Conservation (phyloP, 2,329 filamentous ascomycete genomes). For the Cordyceps militaris region DNA sequence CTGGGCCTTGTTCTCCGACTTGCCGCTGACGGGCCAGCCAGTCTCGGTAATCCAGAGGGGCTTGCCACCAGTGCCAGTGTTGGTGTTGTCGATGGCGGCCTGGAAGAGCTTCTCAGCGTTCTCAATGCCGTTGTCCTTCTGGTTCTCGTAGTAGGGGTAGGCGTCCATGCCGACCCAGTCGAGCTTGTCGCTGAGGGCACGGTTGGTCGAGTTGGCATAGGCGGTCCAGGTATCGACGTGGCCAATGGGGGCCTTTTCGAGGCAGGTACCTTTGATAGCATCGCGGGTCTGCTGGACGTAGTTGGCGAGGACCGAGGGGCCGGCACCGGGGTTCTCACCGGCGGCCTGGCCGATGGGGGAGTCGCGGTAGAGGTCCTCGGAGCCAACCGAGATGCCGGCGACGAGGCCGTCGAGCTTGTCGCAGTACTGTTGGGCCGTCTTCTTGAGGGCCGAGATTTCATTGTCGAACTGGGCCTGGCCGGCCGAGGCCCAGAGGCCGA, state of each 20-base stretch:
- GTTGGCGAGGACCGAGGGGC: conserved; percentile 53
- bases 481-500: conserved; percentile 77
- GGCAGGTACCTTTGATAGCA: conserved; percentile 54
- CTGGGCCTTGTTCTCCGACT: conserved; percentile 53
- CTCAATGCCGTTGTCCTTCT: conserved; percentile 57
- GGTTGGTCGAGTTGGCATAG: conserved; percentile 67
- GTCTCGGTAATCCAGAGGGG: conserved; percentile 83
- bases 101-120: conserved; percentile 62
- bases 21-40: conserved; percentile 73
- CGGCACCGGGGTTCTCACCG: conserved; percentile 54
- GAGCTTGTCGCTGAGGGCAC: conserved; percentile 56
- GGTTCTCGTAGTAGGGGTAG: conserved; percentile 77
- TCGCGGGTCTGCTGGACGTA: conserved; percentile 66
- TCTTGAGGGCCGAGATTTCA: conserved; percentile 65
- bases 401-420: conserved; percentile 57
- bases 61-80: conserved; percentile 55
- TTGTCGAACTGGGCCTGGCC: conserved; percentile 57
- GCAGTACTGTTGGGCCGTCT: conserved; percentile 64
- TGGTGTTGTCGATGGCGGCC: conserved; percentile 54
- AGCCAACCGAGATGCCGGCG: conserved; percentile 77
- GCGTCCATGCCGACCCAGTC: conserved; percentile 83
- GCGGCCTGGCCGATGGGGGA: conserved; percentile 62
- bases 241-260: conserved; percentile 56
- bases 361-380: conserved; percentile 78
- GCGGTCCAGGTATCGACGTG: conserved; percentile 89